Base-by-base conservation (phyloP, 371 early-diverging fungal species). In the Catenaria anguillulae region DNA sequence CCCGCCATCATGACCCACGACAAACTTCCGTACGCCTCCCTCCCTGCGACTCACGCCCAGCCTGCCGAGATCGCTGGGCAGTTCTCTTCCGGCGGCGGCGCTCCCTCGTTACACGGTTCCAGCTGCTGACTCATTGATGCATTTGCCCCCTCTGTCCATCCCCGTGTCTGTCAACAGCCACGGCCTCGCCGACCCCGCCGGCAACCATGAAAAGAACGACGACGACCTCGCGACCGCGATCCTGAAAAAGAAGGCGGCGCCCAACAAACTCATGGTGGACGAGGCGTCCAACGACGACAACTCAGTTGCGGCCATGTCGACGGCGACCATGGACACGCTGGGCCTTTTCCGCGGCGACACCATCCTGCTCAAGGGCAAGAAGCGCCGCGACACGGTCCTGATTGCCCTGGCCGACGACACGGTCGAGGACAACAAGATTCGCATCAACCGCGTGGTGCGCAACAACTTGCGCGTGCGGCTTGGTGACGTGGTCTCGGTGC, bases 401-500 rank as follows among this genome's bases (percentile, higher is more conserved):
- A 89, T 94, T 65, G 92, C 91, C 54, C 76, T 94, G 40, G 84
- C 90, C 64, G 93, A 93, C 69, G 92, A 94, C 65, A 84, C 86
- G 56, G 81, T 89, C 55, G 96, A 97, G 63, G 89, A 88, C 66
- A 86, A 88, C 67, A 92, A 92, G 73, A 89, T 97, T 66, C 78
- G 86, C 66, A 80, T 99, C 63, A 90, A 96, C 77, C 92, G 92
- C 71, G 88, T 94, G 63, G 96, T 89, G n/a, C 85, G 97, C 63
- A 85, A 88, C 67, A 99, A 99, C 78, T 77, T 99, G 65, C 89
- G 98, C 66, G 83, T 98, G 24, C 86, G 98, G 43, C 84, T 99
- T 59, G 97, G 98, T 64, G 99, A 99, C 76, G 84, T 97, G 63
- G 91, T 99, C 60, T 90, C 92, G 59, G 82, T 99, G 64, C 97